These are phyloP conservation scores for Hippophae gyantsensis DNA, from an alignment of 306 rosid genomes.

Conservation along the genomic window DNA sequence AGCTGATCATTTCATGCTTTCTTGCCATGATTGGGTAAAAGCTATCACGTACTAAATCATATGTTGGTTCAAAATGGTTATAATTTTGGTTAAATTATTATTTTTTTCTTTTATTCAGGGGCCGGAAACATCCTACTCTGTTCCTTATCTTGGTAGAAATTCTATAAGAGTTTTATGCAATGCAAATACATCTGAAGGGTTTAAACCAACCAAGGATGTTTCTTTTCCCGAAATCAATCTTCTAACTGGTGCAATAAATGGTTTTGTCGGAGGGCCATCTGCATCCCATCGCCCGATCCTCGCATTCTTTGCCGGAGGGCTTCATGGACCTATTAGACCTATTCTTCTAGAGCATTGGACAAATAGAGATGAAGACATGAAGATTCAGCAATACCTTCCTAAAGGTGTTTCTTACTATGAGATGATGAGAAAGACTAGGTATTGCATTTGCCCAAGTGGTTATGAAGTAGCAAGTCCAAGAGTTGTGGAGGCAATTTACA, in stretches of 20 bases:
- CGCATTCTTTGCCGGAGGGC: constrained; percentile 85
- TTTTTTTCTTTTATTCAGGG: constrained; percentile 37
- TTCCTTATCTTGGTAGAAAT: constrained; percentile 41
- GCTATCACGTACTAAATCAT: neutral
- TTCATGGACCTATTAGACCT: constrained; percentile 66
- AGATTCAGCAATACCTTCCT: constrained; percentile 62
- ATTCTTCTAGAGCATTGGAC: constrained; percentile 72
- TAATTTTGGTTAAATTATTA: neutral
- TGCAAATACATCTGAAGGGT: constrained; percentile 81
- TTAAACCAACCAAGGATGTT: constrained; percentile 66
- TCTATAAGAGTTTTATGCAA: constrained; percentile 71
- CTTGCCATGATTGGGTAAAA: constrained; percentile 90
- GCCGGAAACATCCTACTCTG: constrained; percentile 47
- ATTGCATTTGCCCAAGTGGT: constrained; percentile 85
- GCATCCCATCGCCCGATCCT: constrained; percentile 48
- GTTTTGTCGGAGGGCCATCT: constrained; percentile 59
- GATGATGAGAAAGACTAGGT: constrained; percentile 70
- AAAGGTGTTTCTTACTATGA: constrained; percentile 54
- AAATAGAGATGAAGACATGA: constrained; percentile 53
- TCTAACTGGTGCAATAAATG: constrained; percentile 38
- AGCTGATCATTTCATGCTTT: constrained; percentile 77
- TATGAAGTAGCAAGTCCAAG: constrained; percentile 89
- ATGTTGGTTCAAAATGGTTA: neutral
- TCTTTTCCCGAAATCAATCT: constrained; percentile 85
- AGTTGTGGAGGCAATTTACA: constrained; percentile 83